Base-by-base conservation (phyloP, 805 yeast species). In the Yamadazyma ubonensis region DNA sequence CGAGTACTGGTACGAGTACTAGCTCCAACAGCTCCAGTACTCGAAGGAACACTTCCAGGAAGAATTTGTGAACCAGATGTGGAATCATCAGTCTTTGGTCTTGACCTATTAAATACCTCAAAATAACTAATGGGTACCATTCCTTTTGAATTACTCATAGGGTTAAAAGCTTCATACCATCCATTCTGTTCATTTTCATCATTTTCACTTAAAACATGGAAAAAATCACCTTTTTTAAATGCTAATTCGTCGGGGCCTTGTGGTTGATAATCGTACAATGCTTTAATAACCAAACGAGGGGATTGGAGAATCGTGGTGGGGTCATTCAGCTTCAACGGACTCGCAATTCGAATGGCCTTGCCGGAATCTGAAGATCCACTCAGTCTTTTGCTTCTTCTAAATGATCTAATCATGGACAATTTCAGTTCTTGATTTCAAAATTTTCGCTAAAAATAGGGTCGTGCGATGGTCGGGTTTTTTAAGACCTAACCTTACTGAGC, bases 111-210 rank as follows among this genome's bases (percentile, higher is more conserved):
- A 50, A 90, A 79, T 12, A 79, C 82, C 63, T 89, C 95, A 61
- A 91, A 93, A 59, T 83, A 83, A 8, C 81, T 67, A 29, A 79
- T 79, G 4, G 98, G 98, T 1, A 93, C 98, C 76, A 86, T 77
- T 1, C 99, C 99, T 36, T 77, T 73, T 19, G 75, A 65, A 51
- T 83, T 78, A 23, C 85, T 79, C 33, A 84, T 76, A 10, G 98
- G 97, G 58, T 91, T 89, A 38, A 81, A 79, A 2, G 95, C 97
- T 54, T 87, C 89, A 54, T 79, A 87, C 90, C 96, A 89, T 16
- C 79, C 78, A 28, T 74, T 70, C 16, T 44, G 45, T 25, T 45
- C 52, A 32, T 58, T 61, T 40, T 50, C 54, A 28, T 53, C 55
- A 21, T 54, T 61, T 16, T 55, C 63, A 26, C 47, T 43, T 14